Evolutionary conservation across 306 rosid species (phyloP).

Genomic region (Quercus alba): DNA sequence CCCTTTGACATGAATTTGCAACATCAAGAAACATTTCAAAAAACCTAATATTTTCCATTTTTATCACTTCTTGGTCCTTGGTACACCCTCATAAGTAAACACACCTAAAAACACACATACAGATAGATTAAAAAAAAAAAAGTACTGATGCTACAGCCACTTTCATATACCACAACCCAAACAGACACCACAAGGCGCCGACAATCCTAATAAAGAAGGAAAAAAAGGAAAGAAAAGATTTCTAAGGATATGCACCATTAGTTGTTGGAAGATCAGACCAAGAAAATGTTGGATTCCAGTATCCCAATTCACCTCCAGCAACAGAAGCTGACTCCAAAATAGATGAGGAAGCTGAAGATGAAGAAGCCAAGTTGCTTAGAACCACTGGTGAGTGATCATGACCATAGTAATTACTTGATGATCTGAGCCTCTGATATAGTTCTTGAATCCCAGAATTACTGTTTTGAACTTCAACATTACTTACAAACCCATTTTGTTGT

Average conservation of each 20-base stretch:
- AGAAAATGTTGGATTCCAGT: conserved; percentile 72
- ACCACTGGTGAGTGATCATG: conserved; percentile 41
- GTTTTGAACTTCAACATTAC: conserved; percentile 39
- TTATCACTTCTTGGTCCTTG: conserved; percentile 28
- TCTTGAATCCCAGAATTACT: conserved; percentile 57
- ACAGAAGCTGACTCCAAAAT: conserved; percentile 61
- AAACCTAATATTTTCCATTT: conserved; percentile 17
- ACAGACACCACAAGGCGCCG: conserved; percentile 19
- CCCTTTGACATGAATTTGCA: not conserved
- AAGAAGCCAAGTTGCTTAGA: conserved; percentile 47
- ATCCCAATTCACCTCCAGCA: conserved; percentile 64
- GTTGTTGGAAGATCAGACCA: conserved; percentile 87
- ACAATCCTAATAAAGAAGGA: conserved; percentile 6
- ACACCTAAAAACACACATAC: conserved; percentile 41
- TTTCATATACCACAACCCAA: conserved; percentile 37
- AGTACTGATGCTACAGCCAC: conserved; percentile 31
- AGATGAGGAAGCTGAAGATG: conserved; percentile 35
- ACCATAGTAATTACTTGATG: conserved; percentile 39
- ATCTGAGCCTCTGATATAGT: conserved; percentile 72
- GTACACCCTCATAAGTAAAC: conserved; percentile 35
- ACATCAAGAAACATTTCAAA: conserved; percentile 22
- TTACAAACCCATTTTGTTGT: conserved; percentile 27
- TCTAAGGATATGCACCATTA: conserved; percentile 74
- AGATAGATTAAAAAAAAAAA: not conserved
- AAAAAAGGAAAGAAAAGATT: conserved; percentile 1